A percentile compares a stretch with the other conserved stretches of the same genome.
Conservation (phyloP, 139 green algal species). For the Coccomyxa sp. region DNA sequence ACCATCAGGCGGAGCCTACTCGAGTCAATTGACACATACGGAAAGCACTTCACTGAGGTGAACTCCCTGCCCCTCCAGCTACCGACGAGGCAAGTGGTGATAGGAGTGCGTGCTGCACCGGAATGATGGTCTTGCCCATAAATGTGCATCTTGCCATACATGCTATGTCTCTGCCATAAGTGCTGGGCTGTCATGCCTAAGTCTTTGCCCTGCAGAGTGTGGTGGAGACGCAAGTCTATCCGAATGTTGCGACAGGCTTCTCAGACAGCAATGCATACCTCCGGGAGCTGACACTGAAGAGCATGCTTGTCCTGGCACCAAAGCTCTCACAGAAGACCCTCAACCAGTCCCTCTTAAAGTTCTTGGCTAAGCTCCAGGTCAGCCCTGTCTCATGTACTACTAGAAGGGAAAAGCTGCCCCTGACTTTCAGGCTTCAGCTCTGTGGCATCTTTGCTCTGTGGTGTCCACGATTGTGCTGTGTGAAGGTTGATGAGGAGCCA, state of each 20-base stretch:
- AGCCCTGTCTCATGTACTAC: not conserved
- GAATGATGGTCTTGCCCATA: too few relatives aligned
- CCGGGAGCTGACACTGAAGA: slow-evolving; percentile 95
- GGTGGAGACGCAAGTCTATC: slow-evolving; percentile 87
- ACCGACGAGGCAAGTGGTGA: too few relatives aligned
- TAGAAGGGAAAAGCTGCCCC: too few relatives aligned
- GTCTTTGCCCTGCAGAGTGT: slow-evolving; percentile 44
- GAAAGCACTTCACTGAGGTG: slow-evolving; percentile 2
- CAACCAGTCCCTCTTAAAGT: slow-evolving; percentile 85
- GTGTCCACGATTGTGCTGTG: too few relatives aligned
- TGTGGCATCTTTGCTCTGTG: too few relatives aligned
- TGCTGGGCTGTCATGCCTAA: too few relatives aligned
- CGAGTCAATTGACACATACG: slow-evolving; percentile 79
- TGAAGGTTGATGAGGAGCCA: slow-evolving; percentile 91
- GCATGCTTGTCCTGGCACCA: slow-evolving; percentile 81
- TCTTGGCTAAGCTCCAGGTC: slow-evolving; percentile 91
- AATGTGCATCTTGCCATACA: too few relatives aligned
- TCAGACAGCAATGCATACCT: slow-evolving; percentile 87
- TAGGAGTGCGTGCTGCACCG: too few relatives aligned
- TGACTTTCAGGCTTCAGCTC: too few relatives aligned
- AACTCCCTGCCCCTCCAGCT: too few relatives aligned
- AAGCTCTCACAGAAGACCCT: slow-evolving; percentile 87
- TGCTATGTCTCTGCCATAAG: too few relatives aligned
- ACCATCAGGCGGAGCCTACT: slow-evolving; percentile 81
- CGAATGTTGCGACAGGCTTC: slow-evolving; percentile 72